A percentile compares a stretch with the other conserved stretches of the same genome.
phyloP scores from a whole-genome alignment of 1,139 yeast species.

The Geotrichum histeridarum region DNA sequence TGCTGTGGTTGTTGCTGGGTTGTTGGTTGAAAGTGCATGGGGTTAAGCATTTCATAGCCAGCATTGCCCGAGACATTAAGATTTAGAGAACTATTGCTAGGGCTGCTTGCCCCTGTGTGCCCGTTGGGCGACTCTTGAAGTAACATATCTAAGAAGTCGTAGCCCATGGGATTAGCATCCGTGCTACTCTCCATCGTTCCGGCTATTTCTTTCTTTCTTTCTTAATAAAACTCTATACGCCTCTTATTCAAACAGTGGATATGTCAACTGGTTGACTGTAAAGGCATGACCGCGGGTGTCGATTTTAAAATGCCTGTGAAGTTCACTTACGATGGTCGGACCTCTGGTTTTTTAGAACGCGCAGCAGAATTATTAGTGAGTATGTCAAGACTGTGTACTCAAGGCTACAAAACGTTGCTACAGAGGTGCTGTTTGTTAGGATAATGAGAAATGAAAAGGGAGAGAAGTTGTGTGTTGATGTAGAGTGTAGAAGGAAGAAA shows the following conservation, averaged over 20 bases:
- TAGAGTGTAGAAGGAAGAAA: not conserved
- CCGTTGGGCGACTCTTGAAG: not conserved
- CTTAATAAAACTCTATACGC: too few species aligned
- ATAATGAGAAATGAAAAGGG: not conserved
- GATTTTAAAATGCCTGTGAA: too few species aligned
- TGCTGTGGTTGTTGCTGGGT: not conserved
- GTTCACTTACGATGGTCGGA: too few species aligned
- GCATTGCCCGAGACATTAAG: not conserved
- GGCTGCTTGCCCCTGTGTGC: not conserved
- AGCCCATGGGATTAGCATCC: not conserved
- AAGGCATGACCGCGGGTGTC: too few species aligned
- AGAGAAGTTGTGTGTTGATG: not conserved
- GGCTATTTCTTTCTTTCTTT: not conserved
- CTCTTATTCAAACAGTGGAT: too few species aligned
- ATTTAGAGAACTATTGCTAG: not conserved
- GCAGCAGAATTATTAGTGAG: too few species aligned
- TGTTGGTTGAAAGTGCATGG: not conserved
- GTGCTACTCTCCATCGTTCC: constrained; percentile 2
- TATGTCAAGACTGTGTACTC: too few species aligned
- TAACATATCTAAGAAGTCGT: constrained; percentile 5
- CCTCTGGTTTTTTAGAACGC: too few species aligned
- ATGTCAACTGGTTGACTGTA: too few species aligned
- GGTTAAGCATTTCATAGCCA: not conserved
- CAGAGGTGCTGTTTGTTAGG: not conserved
- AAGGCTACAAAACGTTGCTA: not conserved